Evolutionary conservation across 1,284 basidiomycete genomes (phyloP).

Genomic region (Schizophyllum commune): DNA sequence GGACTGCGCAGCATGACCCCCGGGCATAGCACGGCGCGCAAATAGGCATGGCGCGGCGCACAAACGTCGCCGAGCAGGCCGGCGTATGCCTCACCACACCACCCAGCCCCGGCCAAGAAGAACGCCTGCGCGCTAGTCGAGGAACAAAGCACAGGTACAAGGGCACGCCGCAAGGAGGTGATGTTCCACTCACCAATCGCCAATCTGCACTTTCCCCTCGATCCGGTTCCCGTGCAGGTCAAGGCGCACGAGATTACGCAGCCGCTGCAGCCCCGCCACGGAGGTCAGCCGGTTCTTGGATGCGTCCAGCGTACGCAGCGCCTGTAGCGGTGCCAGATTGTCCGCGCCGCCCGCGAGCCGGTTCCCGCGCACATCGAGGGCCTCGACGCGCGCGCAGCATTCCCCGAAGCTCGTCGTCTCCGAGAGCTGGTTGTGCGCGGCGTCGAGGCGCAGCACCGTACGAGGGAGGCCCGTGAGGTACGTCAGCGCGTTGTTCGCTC

Average conservation of each 20-base stretch:
- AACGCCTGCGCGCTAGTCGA: not conserved
- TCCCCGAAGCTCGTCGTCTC: conserved; percentile 10
- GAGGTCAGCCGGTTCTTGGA: conserved; percentile 71
- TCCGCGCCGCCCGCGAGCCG: not conserved
- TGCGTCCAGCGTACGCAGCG: conserved; percentile 83
- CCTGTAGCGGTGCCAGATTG: conserved; percentile 71
- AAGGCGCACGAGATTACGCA: conserved; percentile 59
- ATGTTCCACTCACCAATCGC: not conserved
- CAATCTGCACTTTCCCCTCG: conserved; percentile 16
- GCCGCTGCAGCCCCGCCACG: not conserved
- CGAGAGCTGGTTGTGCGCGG: conserved; percentile 64
- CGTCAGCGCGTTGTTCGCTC: conserved; percentile 74
- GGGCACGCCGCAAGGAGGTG: not conserved
- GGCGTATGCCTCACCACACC: too few species aligned
- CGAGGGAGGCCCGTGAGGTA: conserved; percentile 85
- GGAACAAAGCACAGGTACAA: not conserved
- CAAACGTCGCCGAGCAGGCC: too few species aligned
- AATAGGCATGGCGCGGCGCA: too few species aligned
- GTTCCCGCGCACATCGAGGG: conserved; percentile 3
- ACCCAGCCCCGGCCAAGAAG: too few species aligned
- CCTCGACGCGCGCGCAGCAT: conserved; percentile 2
- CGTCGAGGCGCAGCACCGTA: conserved; percentile 73
- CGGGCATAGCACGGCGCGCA: too few species aligned
- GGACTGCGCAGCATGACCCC: too few species aligned
- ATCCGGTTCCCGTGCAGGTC: conserved; percentile 80